phyloP scores from a whole-genome alignment of 116 monocot species.

The Phalaenopsis hybrid region DNA sequence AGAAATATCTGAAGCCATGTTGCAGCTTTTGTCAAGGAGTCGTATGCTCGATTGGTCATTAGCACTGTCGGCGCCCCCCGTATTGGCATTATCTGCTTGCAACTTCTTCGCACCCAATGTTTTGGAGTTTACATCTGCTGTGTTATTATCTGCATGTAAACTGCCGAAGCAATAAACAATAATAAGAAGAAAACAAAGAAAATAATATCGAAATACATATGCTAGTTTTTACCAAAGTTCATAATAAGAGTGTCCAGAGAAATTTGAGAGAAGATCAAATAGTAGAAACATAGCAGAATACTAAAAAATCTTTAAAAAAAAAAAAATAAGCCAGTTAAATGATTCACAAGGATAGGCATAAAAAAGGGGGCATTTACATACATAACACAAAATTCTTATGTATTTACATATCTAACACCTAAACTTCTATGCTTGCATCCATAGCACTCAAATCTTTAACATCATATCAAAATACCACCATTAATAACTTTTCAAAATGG shows the following conservation, averaged over 20 bases:
- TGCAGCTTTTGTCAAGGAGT: slow-evolving; percentile 7
- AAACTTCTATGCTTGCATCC: no score
- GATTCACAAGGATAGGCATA: background rate
- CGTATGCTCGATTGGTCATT: slow-evolving; percentile 7
- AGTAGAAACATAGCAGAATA: slow-evolving; percentile 2
- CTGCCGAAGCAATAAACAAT: slow-evolving; percentile 27
- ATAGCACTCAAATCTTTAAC: no score
- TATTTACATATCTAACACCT: no score
- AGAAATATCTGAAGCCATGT: background rate
- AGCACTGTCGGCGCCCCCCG: slow-evolving; percentile 1
- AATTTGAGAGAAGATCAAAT: background rate
- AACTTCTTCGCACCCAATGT: slow-evolving; percentile 8
- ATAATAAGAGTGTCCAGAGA: background rate
- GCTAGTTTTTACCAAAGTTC: background rate
- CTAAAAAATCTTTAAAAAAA: background rate
- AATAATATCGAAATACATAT: background rate
- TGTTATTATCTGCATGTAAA: slow-evolving; percentile 27
- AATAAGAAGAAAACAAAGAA: background rate
- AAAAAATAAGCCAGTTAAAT: background rate
- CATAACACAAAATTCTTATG: no score
- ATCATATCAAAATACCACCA: no score
- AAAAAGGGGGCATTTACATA: no score
- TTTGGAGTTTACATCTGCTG: slow-evolving; percentile 22
- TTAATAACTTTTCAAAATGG: no score
- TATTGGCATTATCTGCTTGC: slow-evolving; percentile 11